A percentile compares a stretch with the other conserved stretches of the same genome.
Conservation (phyloP, 805 yeast genomes). For the Teunomyces cretensis region DNA sequence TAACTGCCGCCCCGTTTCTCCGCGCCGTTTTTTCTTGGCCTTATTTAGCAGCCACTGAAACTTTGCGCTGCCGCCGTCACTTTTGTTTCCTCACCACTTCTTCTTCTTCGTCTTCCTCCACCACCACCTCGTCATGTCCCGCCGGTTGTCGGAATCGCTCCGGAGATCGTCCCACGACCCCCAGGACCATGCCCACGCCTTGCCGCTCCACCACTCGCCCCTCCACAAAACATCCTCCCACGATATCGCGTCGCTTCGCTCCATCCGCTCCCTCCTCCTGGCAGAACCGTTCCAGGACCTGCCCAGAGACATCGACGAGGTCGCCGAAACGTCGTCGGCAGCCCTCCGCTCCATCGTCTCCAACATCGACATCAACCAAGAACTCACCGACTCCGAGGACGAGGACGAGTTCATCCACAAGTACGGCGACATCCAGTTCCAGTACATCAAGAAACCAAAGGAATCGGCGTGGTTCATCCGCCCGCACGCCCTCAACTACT, state of each 20-base stretch:
- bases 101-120: too few relatives aligned
- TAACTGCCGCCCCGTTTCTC: too few relatives aligned
- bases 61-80: background rate
- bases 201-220: background rate
- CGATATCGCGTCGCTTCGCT: background rate
- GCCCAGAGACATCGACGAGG: background rate
- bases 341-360: background rate
- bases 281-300: background rate
- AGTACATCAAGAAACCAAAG: constrained; percentile 45
- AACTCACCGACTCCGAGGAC: constrained; percentile 28
- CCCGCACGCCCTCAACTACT: constrained; percentile 63
- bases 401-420: constrained; percentile 46
- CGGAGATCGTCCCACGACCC: background rate
- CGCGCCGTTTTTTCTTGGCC: background rate
- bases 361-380: background rate
- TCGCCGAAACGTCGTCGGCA: background rate
- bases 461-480: constrained; percentile 41
- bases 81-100: too few relatives aligned
- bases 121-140: background rate
- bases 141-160: too few relatives aligned
- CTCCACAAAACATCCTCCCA: background rate
- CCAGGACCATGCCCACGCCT: background rate
- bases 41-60: background rate
- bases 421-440: constrained; percentile 49
- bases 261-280: background rate